Conservation (phyloP, 371 early-diverging fungal species). For the Syncephalastrum sp. region DNA sequence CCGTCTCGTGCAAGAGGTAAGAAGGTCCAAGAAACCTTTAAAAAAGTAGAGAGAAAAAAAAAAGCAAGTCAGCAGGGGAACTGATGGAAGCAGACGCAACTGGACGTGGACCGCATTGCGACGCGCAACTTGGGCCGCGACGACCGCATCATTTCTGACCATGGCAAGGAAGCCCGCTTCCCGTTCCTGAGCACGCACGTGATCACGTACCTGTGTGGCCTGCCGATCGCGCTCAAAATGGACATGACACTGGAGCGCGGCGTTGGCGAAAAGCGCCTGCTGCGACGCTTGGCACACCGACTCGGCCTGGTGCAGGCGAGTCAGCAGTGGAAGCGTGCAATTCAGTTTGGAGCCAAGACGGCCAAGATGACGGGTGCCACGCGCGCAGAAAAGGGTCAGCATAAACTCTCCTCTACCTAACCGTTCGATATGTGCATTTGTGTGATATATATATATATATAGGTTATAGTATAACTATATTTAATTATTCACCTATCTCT, state of each 20-base stretch:
- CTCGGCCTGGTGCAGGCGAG: conserved; percentile 61
- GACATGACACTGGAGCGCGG: conserved; percentile 81
- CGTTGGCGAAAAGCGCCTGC: conserved; percentile 89
- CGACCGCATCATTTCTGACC: conserved; percentile 90
- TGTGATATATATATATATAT: too few species aligned
- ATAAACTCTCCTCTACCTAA: conserved; percentile 19
- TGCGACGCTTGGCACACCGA: conserved; percentile 62
- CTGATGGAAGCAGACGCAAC: conserved; percentile 54
- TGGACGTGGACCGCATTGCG: conserved; percentile 85
- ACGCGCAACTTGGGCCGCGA: conserved; percentile 90
- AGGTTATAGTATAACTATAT: too few species aligned
- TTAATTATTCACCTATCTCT: too few species aligned
- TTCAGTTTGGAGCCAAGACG: conserved; percentile 95
- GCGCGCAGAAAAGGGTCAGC: conserved; percentile 63
- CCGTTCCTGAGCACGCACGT: conserved; percentile 84
- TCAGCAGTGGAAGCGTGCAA: conserved; percentile 82
- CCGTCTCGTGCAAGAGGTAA: conserved; percentile 66
- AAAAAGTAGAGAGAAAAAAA: neutral
- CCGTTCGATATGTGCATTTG: too few species aligned
- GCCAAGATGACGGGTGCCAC: conserved; percentile 84
- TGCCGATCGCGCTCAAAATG: conserved; percentile 80
- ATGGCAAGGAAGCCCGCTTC: conserved; percentile 86
- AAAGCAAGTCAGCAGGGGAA: too few species aligned
- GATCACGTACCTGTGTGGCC: conserved; percentile 60
- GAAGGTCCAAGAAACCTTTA: neutral